Conservation (phyloP, 495 filamentous ascomycete species). For the Lasiosphaeria miniovina region DNA sequence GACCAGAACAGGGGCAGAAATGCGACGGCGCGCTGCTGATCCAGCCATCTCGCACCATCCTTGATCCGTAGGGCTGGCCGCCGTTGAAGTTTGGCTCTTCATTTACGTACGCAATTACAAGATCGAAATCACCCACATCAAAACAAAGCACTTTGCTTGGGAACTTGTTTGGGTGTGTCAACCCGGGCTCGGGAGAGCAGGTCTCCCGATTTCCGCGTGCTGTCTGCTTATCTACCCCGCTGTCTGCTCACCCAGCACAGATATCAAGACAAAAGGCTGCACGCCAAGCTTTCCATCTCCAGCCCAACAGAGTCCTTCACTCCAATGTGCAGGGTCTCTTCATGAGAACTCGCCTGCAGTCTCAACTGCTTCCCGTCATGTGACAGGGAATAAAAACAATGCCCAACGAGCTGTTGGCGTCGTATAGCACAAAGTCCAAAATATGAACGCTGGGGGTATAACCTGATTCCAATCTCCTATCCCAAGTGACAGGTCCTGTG, state of each 20-base stretch:
- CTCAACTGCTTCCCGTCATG: not conserved
- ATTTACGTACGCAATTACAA: too few relatives aligned
- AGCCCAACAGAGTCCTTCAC: not conserved
- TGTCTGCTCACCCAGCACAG: not conserved
- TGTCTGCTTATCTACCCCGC: not conserved
- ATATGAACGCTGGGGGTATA: not conserved
- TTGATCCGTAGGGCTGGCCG: too few relatives aligned
- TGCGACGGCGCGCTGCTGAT: too few relatives aligned
- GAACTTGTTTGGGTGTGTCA: not conserved
- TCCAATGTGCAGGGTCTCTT: not conserved
- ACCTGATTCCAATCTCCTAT: not conserved
- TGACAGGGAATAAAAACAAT: not conserved
- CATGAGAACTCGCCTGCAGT: not conserved
- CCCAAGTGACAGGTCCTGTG: not conserved
- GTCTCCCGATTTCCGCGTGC: not conserved
- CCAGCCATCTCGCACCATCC: too few relatives aligned
- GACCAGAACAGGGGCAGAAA: too few relatives aligned
- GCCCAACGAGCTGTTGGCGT: not conserved
- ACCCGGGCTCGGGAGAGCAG: not conserved
- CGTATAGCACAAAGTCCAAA: not conserved
- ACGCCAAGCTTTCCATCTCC: too few relatives aligned
- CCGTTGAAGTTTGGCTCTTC: too few relatives aligned
- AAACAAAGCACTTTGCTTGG: not conserved
- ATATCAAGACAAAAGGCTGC: too few relatives aligned
- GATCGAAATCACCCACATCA: not conserved